These are phyloP conservation scores for Aspergillus sclerotioniger DNA, from an alignment of 495 filamentous ascomycete genomes.

Conservation along the genomic window DNA sequence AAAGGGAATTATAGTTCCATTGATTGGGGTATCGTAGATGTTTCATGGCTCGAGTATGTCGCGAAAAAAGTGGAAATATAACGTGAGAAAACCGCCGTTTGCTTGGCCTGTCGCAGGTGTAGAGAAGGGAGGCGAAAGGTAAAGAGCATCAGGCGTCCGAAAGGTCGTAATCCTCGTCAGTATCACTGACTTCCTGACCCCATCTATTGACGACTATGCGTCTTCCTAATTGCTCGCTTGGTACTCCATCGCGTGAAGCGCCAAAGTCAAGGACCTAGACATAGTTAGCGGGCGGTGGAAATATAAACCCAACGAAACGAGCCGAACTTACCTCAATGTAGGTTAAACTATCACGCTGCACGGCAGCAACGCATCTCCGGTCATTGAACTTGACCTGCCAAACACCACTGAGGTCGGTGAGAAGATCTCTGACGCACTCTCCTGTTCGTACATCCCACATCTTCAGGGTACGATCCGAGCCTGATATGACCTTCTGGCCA, in stretches of 20 bases:
- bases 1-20: slow-evolving; percentile 21
- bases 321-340: slow-evolving; percentile 82
- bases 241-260: slow-evolving; percentile 76
- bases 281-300: slow-evolving; percentile 7
- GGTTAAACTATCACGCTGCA: slow-evolving; percentile 86
- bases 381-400: slow-evolving; percentile 99
- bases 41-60: slow-evolving; percentile 19
- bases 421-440: slow-evolving; percentile 87
- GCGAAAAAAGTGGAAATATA: slow-evolving; percentile 6
- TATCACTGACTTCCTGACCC: slow-evolving; percentile 45
- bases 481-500: slow-evolving; percentile 92
- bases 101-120: neutral
- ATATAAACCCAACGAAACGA: neutral
- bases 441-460: slow-evolving; percentile 97
- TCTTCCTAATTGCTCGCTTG: slow-evolving; percentile 70
- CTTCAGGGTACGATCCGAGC: slow-evolving; percentile 92
- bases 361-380: slow-evolving; percentile 90
- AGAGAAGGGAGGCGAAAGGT: neutral
- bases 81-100: slow-evolving; percentile 5
- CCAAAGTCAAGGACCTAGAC: slow-evolving; percentile 66
- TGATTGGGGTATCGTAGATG: slow-evolving; percentile 25
- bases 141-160: slow-evolving; percentile 31
- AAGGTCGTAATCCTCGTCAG: slow-evolving; percentile 43
- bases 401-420: slow-evolving; percentile 93
- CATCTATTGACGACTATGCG: slow-evolving; percentile 73